Conservation (phyloP, 2,329 filamentous ascomycete genomes). For the Monilinia vaccinii-corymbosi region DNA sequence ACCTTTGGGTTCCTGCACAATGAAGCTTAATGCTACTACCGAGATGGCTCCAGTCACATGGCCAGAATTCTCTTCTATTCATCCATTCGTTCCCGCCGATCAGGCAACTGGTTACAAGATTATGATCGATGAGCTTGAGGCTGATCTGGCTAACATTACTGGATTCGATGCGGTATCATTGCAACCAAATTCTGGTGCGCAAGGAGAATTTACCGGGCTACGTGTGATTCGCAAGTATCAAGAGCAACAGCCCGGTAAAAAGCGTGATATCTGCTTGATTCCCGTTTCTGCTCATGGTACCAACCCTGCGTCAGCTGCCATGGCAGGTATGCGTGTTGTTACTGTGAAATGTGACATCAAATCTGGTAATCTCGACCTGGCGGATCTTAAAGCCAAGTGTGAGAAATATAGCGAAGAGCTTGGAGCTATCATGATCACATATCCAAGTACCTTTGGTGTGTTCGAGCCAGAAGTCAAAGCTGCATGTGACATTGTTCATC, state of each 20-base stretch:
- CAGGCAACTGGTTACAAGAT: conserved; percentile 58
- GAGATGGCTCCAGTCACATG: conserved; percentile 85
- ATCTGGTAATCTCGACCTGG: conserved; percentile 84
- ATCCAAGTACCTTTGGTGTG: conserved; percentile 89
- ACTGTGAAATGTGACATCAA: conserved; percentile 81
- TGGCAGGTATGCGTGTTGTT: conserved; percentile 92
- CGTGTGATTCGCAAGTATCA: conserved; percentile 81
- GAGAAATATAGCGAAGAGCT: conserved; percentile 79
- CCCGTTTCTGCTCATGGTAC: conserved; percentile 93
- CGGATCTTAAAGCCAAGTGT: conserved; percentile 79
- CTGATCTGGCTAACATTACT: conserved; percentile 72
- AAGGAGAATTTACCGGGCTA: conserved; percentile 89
- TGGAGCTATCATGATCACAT: conserved; percentile 93
- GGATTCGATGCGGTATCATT: conserved; percentile 84
- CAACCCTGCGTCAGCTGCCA: conserved; percentile 88
- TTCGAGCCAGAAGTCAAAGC: conserved; percentile 86
- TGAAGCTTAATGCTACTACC: conserved; percentile 92
- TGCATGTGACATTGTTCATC: conserved; percentile 76
- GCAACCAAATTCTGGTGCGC: conserved; percentile 91
- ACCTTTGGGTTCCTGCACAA: conserved; percentile 90
- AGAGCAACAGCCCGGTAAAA: conserved; percentile 55
- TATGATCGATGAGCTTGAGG: conserved; percentile 64
- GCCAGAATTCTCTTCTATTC: conserved; percentile 66
- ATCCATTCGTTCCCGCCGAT: conserved; percentile 64
- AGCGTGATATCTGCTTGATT: conserved; percentile 87